Percentiles rank a stretch among this genome's conserved stretches.
Conservation (phyloP, 2,329 filamentous ascomycete species). For the Helminthosporium solani region DNA sequence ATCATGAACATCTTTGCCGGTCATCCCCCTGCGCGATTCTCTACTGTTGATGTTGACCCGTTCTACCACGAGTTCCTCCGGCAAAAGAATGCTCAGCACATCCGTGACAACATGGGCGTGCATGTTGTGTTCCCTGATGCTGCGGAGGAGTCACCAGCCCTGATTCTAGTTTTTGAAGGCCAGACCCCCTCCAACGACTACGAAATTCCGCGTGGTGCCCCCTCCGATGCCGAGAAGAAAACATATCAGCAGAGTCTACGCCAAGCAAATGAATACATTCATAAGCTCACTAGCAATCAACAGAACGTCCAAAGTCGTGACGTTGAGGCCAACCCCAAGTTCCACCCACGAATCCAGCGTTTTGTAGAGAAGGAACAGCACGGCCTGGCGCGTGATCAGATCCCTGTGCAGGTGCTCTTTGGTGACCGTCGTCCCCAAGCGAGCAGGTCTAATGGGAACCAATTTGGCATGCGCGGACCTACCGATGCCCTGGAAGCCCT, state of each 20-base stretch:
- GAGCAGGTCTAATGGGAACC: conserved; percentile 55
- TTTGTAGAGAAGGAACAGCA: conserved; percentile 61
- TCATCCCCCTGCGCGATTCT: conserved; percentile 72
- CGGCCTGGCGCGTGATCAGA: conserved; percentile 47
- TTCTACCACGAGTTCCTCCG: conserved; percentile 77
- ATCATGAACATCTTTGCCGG: conserved; percentile 72
- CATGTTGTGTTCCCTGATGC: conserved; percentile 70
- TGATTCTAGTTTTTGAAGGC: conserved; percentile 76
- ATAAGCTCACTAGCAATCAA: conserved; percentile 55
- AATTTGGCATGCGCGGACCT: conserved; percentile 76
- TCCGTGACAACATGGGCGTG: conserved; percentile 70
- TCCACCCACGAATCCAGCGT: conserved; percentile 63
- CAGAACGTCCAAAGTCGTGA: conserved; percentile 56
- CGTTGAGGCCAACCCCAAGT: conserved; percentile 58
- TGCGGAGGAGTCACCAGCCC: conserved; percentile 58
- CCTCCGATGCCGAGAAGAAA: conserved; percentile 55
- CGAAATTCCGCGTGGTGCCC: conserved; percentile 57
- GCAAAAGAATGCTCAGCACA: conserved; percentile 61
- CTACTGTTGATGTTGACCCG: conserved; percentile 67
- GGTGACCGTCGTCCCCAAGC: conserved; percentile 49
- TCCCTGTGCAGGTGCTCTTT: conserved; percentile 59
- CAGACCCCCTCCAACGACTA: conserved; percentile 55
- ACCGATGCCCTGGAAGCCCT: conserved; percentile 70
- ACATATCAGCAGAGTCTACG: conserved; percentile 59
- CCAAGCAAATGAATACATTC: conserved; percentile 59